Evolutionary conservation across 2,329 filamentous ascomycete genomes (phyloP), one percentile per base, ranked within the genome.

Genomic region (Davidsoniella eucalypti): DNA sequence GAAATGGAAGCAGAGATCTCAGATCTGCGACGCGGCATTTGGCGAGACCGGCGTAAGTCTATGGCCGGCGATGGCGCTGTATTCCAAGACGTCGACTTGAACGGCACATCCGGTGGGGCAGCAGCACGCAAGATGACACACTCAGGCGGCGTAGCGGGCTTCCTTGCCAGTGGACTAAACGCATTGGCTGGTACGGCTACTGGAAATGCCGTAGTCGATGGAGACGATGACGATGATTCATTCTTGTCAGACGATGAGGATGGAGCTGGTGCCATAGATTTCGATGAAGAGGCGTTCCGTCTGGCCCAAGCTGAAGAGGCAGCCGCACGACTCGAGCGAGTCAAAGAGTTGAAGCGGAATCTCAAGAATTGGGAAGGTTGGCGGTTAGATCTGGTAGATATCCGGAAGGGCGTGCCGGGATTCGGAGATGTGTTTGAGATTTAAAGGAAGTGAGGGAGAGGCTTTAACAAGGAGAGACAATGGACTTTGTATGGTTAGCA

Each of bases 21-120:
- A 58, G 88, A 95, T 58, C 74, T 95, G 33, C 78, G 84, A 41
- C 76, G 87, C 55, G 88, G 87, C 12, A 80, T 88, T 36, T 95
- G 88, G 88, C 77, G 85, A 57, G 87, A 94, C 57, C 78, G 76
- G 55, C 75, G 87, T 43, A 76, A 78, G 49, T 82, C 87, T 59
- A 68, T 94, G 67, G 82, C 88, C 61, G 65, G 65, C 50, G 60
- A 65, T 12, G 68, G 69, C 55, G 69, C 69, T 2, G 72, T 71
- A 25, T 95, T 95, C 64, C 86, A 92, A 57, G 90, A 94, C 57
- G 79, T 95, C 33, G 88, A 95, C 63, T 78, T 93, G 46, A 69
- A 71, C 12, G 66, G 68, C 36, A 71, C 72, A 42, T 63, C 61
- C 43, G 60, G 56, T 37, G 55, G 59, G 17, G 63, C 52, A 56